A percentile compares a stretch with the other conserved stretches of the same genome.
Conservation (phyloP, 768 basidiomycete species). For the Sarcodon sp. region DNA sequence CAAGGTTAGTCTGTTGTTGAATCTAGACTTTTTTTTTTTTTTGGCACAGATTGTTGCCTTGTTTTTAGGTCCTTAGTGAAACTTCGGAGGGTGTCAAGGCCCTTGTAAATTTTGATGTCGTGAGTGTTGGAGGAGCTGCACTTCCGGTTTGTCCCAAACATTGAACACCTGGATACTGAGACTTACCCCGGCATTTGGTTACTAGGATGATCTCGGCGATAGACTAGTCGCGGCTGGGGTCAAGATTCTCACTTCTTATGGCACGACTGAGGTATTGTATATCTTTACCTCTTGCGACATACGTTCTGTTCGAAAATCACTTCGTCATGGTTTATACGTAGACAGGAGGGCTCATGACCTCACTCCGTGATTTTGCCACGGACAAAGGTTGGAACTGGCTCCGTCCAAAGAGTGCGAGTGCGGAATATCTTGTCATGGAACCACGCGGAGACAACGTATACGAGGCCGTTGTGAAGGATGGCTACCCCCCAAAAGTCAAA, state of each 20-base stretch:
- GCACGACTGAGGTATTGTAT: slow-evolving; percentile 24
- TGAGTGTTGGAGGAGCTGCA: slow-evolving; percentile 38
- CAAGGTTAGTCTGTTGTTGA: slow-evolving; percentile 11
- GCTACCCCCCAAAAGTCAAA: slow-evolving; percentile 29
- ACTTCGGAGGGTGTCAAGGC: slow-evolving; percentile 28
- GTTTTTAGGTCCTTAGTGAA: slow-evolving; percentile 33
- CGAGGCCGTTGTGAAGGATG: slow-evolving; percentile 37
- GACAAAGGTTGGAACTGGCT: slow-evolving; percentile 49
- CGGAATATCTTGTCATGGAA: slow-evolving; percentile 30
- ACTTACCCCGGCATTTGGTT: no score
- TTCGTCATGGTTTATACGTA: slow-evolving; percentile 7
- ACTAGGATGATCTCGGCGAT: slow-evolving; percentile 34
- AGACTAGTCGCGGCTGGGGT: slow-evolving; percentile 34
- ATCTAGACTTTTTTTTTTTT: no score
- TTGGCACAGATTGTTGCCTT: not conserved
- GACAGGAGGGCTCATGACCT: slow-evolving; percentile 31
- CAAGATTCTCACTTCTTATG: slow-evolving; percentile 34
- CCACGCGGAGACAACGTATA: slow-evolving; percentile 25
- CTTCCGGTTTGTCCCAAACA: slow-evolving; percentile 20
- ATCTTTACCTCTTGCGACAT: not conserved
- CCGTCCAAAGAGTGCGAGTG: slow-evolving; percentile 12
- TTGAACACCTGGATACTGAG: no score
- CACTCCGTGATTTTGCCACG: slow-evolving; percentile 29
- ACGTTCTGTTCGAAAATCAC: no score
- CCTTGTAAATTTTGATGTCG: slow-evolving; percentile 31